Percentiles rank a stretch among this genome's conserved stretches.
Conservation (phyloP, 768 basidiomycete genomes). For the Pisolithus tinctorius region DNA sequence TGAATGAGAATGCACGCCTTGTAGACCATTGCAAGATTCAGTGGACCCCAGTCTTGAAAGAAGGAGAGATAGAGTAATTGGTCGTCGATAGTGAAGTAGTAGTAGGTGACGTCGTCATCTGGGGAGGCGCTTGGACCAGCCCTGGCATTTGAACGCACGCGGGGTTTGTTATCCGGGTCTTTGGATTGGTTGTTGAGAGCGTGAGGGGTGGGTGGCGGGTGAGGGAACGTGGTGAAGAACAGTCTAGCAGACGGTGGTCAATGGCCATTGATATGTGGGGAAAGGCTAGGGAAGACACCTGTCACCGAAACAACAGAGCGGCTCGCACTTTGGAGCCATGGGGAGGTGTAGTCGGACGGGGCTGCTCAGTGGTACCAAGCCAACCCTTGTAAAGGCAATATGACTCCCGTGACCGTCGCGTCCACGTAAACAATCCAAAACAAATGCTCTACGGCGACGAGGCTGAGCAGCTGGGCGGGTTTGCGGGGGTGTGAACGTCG, state of each 20-base stretch:
- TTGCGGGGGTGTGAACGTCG: not conserved
- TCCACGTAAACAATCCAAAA: constrained; percentile 21
- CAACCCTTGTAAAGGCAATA: constrained; percentile 26
- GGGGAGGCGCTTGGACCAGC: constrained; percentile 58
- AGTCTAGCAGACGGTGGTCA: constrained; percentile 40
- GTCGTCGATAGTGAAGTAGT: constrained; percentile 92
- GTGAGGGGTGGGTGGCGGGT: constrained; percentile 62
- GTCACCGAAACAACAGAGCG: constrained; percentile 72
- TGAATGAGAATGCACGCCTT: constrained; percentile 90
- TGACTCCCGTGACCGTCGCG: constrained; percentile 31
- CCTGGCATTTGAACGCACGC: constrained; percentile 52
- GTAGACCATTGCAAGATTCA: constrained; percentile 90
- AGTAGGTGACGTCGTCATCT: constrained; percentile 71
- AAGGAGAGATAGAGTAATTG: constrained; percentile 89
- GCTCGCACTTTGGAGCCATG: constrained; percentile 56
- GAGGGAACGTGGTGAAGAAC: constrained; percentile 85
- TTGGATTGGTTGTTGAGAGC: constrained; percentile 53
- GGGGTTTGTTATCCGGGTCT: constrained; percentile 50
- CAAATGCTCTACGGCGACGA: constrained; percentile 1
- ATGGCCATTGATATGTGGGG: constrained; percentile 4
- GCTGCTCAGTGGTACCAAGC: too few relatives aligned
- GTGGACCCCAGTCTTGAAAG: constrained; percentile 91
- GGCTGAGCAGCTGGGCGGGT: not conserved
- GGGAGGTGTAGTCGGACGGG: not conserved
- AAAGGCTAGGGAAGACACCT: constrained; percentile 39